Evolutionary conservation across 2,329 filamentous ascomycete species (phyloP).

Genomic region (Trichoderma atroviride): DNA sequence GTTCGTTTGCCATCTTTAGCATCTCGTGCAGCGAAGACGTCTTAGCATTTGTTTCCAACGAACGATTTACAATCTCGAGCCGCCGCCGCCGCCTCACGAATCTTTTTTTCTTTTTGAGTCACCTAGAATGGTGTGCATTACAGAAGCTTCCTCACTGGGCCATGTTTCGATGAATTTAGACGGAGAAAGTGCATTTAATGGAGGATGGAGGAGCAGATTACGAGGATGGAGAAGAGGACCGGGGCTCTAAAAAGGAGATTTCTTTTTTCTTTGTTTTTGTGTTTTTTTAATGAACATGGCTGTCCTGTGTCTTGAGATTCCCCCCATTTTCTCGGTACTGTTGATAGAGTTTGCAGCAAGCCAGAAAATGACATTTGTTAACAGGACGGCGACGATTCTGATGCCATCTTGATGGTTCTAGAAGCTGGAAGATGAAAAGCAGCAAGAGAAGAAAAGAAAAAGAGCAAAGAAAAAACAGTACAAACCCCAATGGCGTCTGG

Average conservation of each 20-base stretch:
- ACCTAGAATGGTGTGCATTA: slow-evolving; percentile 20
- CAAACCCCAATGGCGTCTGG: slow-evolving; percentile 24
- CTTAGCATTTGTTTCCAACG: slow-evolving; percentile 15
- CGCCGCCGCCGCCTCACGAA: slow-evolving; percentile 20
- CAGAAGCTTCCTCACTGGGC: slow-evolving; percentile 22
- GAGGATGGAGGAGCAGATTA: slow-evolving; percentile 17
- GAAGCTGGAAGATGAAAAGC: slow-evolving; percentile 14
- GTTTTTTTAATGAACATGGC: slow-evolving; percentile 26
- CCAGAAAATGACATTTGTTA: slow-evolving; percentile 26
- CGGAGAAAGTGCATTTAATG: slow-evolving; percentile 22
- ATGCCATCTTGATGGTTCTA: slow-evolving; percentile 22
- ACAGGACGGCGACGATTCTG: slow-evolving; percentile 18
- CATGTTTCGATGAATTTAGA: slow-evolving; percentile 26
- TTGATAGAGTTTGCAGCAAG: slow-evolving; percentile 23
- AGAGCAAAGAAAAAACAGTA: background rate
- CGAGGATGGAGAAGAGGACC: slow-evolving; percentile 9
- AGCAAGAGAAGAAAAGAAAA: background rate
- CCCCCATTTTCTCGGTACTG: slow-evolving; percentile 22
- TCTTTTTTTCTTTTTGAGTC: slow-evolving; percentile 16
- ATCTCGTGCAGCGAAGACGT: slow-evolving; percentile 17
- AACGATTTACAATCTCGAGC: slow-evolving; percentile 18
- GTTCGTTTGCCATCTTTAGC: slow-evolving; percentile 18
- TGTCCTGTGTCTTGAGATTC: slow-evolving; percentile 25
- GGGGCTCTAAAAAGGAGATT: slow-evolving; percentile 20
- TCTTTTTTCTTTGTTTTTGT: slow-evolving; percentile 13